Evolutionary conservation across 257 asterid genomes (phyloP).

Genomic region (Solanum appendiculatum): DNA sequence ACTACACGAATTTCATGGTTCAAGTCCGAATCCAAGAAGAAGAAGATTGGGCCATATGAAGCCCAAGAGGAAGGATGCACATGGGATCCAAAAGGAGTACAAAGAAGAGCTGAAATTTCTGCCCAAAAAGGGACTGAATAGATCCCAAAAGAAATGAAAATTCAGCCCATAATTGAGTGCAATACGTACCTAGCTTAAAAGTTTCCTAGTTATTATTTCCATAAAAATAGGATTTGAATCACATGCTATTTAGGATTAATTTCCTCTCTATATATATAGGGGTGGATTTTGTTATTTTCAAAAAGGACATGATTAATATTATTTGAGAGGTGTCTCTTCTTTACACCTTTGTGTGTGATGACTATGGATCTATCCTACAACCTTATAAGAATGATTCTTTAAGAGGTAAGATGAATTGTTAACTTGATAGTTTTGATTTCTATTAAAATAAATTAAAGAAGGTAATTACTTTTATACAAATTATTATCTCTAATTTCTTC

Average conservation of each 20-base stretch:
- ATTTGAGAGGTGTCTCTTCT: background rate
- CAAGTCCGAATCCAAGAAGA: background rate
- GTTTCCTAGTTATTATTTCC: background rate
- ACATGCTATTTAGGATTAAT: background rate
- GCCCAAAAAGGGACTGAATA: background rate
- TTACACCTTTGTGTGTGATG: background rate
- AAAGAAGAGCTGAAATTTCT: background rate
- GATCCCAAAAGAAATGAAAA: background rate
- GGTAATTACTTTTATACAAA: background rate
- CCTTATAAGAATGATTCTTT: background rate
- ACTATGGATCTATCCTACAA: background rate
- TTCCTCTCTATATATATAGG: background rate
- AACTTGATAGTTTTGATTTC: background rate
- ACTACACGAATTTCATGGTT: background rate
- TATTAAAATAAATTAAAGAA: background rate
- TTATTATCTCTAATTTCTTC: too few species aligned
- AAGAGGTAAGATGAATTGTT: background rate
- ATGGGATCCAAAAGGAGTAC: background rate
- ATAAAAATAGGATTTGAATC: background rate
- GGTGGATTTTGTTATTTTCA: background rate
- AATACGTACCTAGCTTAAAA: background rate
- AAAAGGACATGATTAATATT: background rate
- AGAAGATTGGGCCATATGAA: background rate
- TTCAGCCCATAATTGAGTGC: background rate
- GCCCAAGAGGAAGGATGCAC: background rate